These are phyloP conservation scores for Alliaria petiolata DNA, from an alignment of 345 rosid species.

Conservation along the genomic window DNA sequence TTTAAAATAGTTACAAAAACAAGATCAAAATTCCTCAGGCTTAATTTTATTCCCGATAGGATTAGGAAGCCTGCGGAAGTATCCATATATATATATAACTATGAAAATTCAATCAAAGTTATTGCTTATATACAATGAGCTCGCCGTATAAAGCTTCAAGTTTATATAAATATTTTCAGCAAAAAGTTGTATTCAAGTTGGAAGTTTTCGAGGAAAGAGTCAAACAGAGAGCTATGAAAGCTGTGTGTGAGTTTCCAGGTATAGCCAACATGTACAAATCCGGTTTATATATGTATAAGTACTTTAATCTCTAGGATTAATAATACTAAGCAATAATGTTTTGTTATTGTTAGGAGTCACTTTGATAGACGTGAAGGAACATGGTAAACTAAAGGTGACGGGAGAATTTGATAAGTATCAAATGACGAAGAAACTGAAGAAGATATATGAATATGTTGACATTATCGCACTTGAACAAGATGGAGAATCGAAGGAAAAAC, in stretches of 20 bases:
- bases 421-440: neutral
- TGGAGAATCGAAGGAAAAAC: neutral
- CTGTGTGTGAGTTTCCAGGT: constrained; percentile 1
- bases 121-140: no score
- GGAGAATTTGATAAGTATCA: neutral
- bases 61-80: no score
- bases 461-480: neutral
- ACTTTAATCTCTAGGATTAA: no score
- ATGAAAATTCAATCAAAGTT: no score
- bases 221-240: constrained; percentile 10
- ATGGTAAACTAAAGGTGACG: constrained; percentile 5
- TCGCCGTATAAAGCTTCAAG: no score
- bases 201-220: neutral
- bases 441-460: neutral
- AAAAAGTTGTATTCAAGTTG: no score
- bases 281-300: neutral
- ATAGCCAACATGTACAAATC: neutral
- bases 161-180: no score
- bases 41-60: no score
- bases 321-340: neutral
- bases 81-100: no score
- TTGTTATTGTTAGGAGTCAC: neutral
- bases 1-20: no score
- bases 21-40: no score
- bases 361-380: constrained; percentile 4